These are phyloP conservation scores for Xanthoconium stramineum DNA, from an alignment of 768 basidiomycete species.

Conservation along the genomic window DNA sequence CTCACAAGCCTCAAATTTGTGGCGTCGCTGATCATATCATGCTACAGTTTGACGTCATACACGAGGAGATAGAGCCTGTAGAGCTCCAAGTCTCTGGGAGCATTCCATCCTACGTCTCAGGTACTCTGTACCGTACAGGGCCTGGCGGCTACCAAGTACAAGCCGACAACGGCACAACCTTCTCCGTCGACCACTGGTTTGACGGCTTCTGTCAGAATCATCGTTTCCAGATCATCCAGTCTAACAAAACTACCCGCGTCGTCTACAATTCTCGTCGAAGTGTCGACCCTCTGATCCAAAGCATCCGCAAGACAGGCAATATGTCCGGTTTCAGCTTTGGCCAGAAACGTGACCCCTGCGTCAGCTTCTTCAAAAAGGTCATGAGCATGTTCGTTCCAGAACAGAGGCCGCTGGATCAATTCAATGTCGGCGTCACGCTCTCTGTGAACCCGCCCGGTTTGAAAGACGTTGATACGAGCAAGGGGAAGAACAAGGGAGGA, in stretches of 20 bases:
- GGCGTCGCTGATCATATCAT: background rate
- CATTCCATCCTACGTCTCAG: constrained; percentile 36
- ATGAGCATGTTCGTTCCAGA: constrained; percentile 30
- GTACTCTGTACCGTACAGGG: constrained; percentile 38
- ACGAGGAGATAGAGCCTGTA: constrained; percentile 28
- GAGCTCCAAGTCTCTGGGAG: constrained; percentile 27
- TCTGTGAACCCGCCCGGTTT: constrained; percentile 30
- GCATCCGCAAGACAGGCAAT: constrained; percentile 24
- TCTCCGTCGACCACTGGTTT: constrained; percentile 38
- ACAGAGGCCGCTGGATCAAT: background rate
- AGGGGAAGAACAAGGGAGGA: constrained; percentile 20
- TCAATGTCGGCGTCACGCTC: constrained; percentile 28
- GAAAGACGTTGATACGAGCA: constrained; percentile 19
- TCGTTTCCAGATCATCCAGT: constrained; percentile 36
- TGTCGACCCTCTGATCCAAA: constrained; percentile 28
- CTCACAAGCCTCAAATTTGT: too few relatives aligned
- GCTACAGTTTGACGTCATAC: constrained; percentile 26
- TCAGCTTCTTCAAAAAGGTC: constrained; percentile 29
- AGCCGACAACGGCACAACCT: constrained; percentile 14
- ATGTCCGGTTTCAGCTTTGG: constrained; percentile 20
- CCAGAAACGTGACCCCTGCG: constrained; percentile 34
- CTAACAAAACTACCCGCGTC: constrained; percentile 23
- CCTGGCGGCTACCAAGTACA: constrained; percentile 34
- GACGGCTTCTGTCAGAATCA: constrained; percentile 41
- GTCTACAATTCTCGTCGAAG: constrained; percentile 35